Evolutionary conservation across 768 basidiomycete genomes (phyloP), one percentile per base, ranked within the genome.

Genomic region (Pisolithus sp.): DNA sequence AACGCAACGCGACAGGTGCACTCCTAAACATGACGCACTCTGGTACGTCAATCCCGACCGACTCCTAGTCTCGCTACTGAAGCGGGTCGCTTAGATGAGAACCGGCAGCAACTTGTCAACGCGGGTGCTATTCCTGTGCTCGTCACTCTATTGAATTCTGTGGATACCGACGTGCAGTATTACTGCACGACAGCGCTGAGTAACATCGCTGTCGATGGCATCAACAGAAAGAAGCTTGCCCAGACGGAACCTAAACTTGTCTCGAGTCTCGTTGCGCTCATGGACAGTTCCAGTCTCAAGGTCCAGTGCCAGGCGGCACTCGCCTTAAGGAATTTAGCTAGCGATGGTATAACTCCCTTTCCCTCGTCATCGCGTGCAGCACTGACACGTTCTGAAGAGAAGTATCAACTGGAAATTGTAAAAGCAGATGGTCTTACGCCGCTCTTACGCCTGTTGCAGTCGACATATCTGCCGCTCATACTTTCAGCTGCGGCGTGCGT

Each of bases 121-220:
- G 96, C 96, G 26, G 96, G 96, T 4, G 96, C 96, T 20, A 97
- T 99, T 53, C 96, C 96, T 15, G 96, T 99, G 28, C 80, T 95
- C 10, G 96, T 99, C 58, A 86, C 86, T 62, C 77, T 99, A 31
- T 76, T 99, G 56, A 96, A 94, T 65, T 93, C 91, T 5, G 83
- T 89, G 45, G 96, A 99, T 67, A 99, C 96, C n/a, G 96, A 99
- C 64, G 96, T 99, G 2, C 96, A 99, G 68, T 99, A 99, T 64
- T 99, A 99, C 67, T 99, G 96, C 71, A 99, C 96, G 6, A 99
- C 96, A 12, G 96, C 96, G 6, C 71, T 99, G 60, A 93, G 90
- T 67, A 99, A 99, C 64, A 99, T 99, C 58, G 96, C 96, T 31
- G 96, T 99, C 7, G 96, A 99, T 71, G 89, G 92, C 83, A 59